Base-by-base conservation (phyloP, 139 green algal species). In the Mesostigma viride region DNA sequence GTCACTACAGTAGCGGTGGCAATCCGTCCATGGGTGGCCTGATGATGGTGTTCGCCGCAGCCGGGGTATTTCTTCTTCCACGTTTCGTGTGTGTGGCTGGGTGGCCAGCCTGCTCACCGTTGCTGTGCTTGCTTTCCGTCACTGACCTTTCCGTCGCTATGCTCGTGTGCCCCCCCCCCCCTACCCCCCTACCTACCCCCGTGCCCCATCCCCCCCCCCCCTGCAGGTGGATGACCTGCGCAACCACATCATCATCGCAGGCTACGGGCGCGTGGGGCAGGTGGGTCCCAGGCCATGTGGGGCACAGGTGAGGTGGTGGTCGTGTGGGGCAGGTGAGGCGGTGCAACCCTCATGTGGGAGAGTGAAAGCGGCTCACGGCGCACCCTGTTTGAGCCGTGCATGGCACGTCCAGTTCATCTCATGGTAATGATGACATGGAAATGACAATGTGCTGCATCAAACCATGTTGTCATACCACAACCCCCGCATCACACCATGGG, bases 171-270 rank as follows among this genome's bases (percentile, higher is more conserved):
- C 30, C 17, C 24, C 8, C 59, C 17, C 24, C 4, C 17, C 17
- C 22, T 65, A 3, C 8, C 17, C 8, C 35, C 24, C 22, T 48
- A 6, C 11, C 56, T 34, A 6, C 11, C 56, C 11, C 56, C 11
- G 8, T 62, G 6, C 11, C 56, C 11, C 56, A 30, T 11, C 11
- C 56, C 11, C 56, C 11, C 56, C 11, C 56, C 11, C 59, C 4
- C 17, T 65, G 40, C 40, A 74, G 28, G 36, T 65, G 31, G 78
- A 82, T 64, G 87, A 92, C 67, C 69, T 96, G 63, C 85, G 82
- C 27, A 84, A 82, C 35, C 91, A 97, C 73, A 90, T 96, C 67
- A 95, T 97, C 80, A 94, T 96, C 51, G 79, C 75, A 35, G 89
- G 90, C 32, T 97, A 91, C 81, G 91, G 90, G 11, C 83, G 91